A percentile compares a stretch with the other conserved stretches of the same genome.
Evolutionary conservation across 306 rosid species (phyloP).

Genomic region (Pterocarpus santalinus): DNA sequence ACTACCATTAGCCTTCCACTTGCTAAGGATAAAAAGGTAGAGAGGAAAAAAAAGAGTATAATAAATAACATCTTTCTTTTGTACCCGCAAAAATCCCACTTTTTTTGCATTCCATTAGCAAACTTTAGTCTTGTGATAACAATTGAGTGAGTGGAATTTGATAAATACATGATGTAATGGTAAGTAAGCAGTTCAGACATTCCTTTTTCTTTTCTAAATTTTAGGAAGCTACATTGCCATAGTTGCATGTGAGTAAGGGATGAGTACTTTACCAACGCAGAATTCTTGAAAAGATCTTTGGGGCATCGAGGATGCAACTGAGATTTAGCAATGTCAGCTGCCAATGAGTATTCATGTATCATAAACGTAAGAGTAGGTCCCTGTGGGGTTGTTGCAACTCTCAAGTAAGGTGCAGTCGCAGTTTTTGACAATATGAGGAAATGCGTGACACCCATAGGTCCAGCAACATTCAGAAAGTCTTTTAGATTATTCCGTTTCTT

Average conservation of each 20-base stretch:
- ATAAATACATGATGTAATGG: neutral
- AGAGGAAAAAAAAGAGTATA: neutral
- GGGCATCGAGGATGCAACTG: slow-evolving; percentile 92
- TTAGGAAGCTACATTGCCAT: neutral
- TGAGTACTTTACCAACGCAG: slow-evolving; percentile 79
- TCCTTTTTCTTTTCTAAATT: slow-evolving; percentile 22
- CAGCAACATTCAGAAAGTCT: slow-evolving; percentile 93
- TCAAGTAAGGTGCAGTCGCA: slow-evolving; percentile 71
- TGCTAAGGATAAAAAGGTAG: neutral
- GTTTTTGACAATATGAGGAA: slow-evolving; percentile 95
- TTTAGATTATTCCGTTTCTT: slow-evolving; percentile 83
- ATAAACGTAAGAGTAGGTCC: slow-evolving; percentile 95
- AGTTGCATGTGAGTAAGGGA: neutral
- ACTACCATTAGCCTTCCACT: neutral
- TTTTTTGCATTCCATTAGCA: slow-evolving; percentile 17
- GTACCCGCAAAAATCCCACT: neutral
- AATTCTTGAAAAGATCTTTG: slow-evolving; percentile 84
- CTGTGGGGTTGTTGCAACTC: slow-evolving; percentile 94
- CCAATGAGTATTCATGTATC: slow-evolving; percentile 81
- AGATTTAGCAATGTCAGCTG: slow-evolving; percentile 79
- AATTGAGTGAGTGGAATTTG: neutral
- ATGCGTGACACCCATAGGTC: slow-evolving; percentile 97
- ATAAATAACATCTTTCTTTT: neutral
- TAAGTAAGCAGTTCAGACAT: neutral
- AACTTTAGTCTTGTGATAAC: slow-evolving; percentile 23